Percentiles rank a stretch among this genome's conserved stretches.
Conservation (phyloP, 805 yeast species). For the Myxozyma udenii region DNA sequence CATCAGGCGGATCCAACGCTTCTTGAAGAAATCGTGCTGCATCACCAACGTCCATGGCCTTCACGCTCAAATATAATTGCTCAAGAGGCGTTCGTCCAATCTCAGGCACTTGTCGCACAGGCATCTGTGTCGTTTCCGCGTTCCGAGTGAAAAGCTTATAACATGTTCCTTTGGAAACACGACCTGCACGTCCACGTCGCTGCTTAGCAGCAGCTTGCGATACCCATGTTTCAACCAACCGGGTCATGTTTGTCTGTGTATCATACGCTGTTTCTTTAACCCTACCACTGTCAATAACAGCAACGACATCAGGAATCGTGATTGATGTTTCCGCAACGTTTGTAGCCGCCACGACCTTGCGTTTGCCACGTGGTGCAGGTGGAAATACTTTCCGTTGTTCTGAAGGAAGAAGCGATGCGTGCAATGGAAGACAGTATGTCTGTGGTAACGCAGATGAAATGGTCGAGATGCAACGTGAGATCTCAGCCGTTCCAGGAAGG, state of each 20-base stretch:
- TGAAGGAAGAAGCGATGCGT: constrained; percentile 77
- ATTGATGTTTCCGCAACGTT: constrained; percentile 97
- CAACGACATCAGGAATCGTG: constrained; percentile 92
- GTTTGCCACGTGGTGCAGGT: constrained; percentile 48
- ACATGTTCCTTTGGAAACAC: constrained; percentile 79
- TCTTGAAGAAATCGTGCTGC: constrained; percentile 65
- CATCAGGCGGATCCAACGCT: constrained; percentile 81
- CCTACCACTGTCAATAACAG: constrained; percentile 82
- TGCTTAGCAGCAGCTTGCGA: constrained; percentile 87
- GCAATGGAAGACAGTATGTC: constrained; percentile 66
- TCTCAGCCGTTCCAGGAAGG: constrained; percentile 88
- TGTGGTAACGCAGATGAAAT: constrained; percentile 36
- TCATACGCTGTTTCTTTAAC: constrained; percentile 77
- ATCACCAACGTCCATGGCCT: constrained; percentile 78
- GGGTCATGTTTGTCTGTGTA: constrained; percentile 61
- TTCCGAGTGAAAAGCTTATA: constrained; percentile 72
- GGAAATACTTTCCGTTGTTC: constrained; percentile 79
- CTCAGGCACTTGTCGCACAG: constrained; percentile 79
- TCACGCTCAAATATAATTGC: constrained; percentile 75
- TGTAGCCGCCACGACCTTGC: constrained; percentile 85
- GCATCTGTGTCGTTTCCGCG: constrained; percentile 56
- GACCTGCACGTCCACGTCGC: constrained; percentile 97
- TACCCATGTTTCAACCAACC: constrained; percentile 76
- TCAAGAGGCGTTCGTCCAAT: constrained; percentile 81
- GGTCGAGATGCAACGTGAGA: constrained; percentile 57